Base-by-base conservation (phyloP, 2,329 filamentous ascomycete genomes). In the Microdochium nivale region DNA sequence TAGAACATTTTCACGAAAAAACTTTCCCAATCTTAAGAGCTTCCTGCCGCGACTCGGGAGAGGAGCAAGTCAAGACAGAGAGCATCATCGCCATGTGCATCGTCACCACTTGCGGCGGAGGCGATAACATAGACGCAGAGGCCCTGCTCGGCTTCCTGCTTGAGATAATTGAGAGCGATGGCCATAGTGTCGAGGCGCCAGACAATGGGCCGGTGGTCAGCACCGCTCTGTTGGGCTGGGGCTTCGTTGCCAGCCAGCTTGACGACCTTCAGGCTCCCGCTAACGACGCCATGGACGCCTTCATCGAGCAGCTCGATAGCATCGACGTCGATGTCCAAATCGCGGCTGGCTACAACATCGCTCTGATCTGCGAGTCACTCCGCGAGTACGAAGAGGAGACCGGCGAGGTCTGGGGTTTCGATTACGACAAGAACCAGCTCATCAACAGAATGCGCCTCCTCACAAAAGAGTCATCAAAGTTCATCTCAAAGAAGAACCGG, bases 261-360 rank as follows among this genome's bases (percentile, higher is more conserved):
- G 85, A 90, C 3, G 87, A 92, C 60, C 75, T 90, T 44, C 82
- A 88, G 58, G 78, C 80, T 16, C 77, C 83, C 54, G 88, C 86
- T 30, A 84, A 89, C 56, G 71, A 81, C 25, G 86, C 88, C 16
- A 79, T 94, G 60, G 87, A 94, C 50, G 84, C 86, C 2, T 90
- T 96, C 59, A 83, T 88, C 43, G 90, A 95, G 48, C 90, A 95
- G 67, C 84, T 96, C 19, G 84, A 91, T 54, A 90, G 87, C 64
- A 76, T 76, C 30, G 84, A 90, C 53, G 73, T 83, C 1, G 73
- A 79, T 9, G 87, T 95, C 1, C 88, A 94, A 61, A 82, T 89
- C 47, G 82, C 86, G 3, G 86, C 89, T 0, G 89, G 86, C 3
- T 81, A 86, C 62, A 88, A 88, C 65, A 90, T 95, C 53, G 90